phyloP scores from a whole-genome alignment of 2,329 filamentous ascomycete species.

The Fusarium mexicanum region DNA sequence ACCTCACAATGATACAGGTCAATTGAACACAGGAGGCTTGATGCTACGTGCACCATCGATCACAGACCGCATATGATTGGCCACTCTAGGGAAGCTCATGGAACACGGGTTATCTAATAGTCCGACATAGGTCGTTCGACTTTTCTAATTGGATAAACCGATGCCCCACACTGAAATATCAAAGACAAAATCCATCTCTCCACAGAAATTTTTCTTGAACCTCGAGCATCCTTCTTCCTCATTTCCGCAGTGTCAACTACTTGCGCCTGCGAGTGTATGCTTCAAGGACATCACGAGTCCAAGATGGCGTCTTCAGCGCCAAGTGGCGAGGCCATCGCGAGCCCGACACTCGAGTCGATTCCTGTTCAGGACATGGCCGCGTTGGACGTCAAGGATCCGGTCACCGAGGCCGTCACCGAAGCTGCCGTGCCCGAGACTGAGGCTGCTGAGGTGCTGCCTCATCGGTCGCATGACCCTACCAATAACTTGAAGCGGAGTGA shows the following conservation, averaged over 20 bases:
- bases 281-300: constrained; percentile 23
- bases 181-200: constrained; percentile 38
- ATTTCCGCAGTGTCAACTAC: constrained; percentile 28
- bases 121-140: not conserved
- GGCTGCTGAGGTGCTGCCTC: constrained; percentile 57
- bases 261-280: constrained; percentile 41
- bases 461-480: constrained; percentile 75
- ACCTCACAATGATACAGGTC: constrained; percentile 22
- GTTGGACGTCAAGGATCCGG: constrained; percentile 41
- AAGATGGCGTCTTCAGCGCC: constrained; percentile 41
- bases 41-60: constrained; percentile 20
- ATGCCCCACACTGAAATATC: constrained; percentile 21
- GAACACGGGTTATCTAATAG: not conserved
- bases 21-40: constrained; percentile 34
- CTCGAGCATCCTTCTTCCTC: constrained; percentile 31
- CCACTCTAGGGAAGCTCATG: not conserved
- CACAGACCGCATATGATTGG: constrained; percentile 32
- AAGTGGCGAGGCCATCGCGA: constrained; percentile 35
- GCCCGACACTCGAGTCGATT: constrained; percentile 27
- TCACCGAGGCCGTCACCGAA: constrained; percentile 28
- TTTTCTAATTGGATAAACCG: not conserved
- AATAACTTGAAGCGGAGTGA: constrained; percentile 87
- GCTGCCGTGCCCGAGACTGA: constrained; percentile 20
- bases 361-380: constrained; percentile 40
- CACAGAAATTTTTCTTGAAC: constrained; percentile 35